Base-by-base conservation (phyloP, 2,329 filamentous ascomycete species). In the Botrytis porri region DNA sequence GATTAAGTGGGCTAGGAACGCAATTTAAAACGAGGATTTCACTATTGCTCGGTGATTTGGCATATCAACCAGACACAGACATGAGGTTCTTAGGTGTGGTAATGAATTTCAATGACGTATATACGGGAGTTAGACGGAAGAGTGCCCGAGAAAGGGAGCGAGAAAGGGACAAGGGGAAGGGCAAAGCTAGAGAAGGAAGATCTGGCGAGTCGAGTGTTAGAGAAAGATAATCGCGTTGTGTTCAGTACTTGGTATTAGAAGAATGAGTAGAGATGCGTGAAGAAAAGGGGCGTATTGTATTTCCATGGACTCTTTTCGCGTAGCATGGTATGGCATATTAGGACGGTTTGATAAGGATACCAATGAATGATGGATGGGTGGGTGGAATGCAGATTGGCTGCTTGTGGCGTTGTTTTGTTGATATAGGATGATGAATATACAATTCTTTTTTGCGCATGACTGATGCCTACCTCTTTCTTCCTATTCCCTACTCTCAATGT, bases 81-180 rank as follows among this genome's bases (percentile, higher is more conserved):
- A 93, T 99, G 90, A 88, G 95, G 71, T 98, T 98, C 85, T 84
- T 99, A 77, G 96, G 94, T 57, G 94, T 98, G 64, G 93, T 96
- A 59, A 98, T 99, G 94, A 99, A 98, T 83, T 99, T 98, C 83
- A 99, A 99, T 83, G 95, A 98, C 81, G 93, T 97, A 39, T 98
- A 98, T 82, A 89, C 93, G 82, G 93, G 93, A 22, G 88, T 90
- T 62, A 86, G 69, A 20, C 25, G 59, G 18, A 51, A 54, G 14
- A 70, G 54, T n/a, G 35, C 35, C 32, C 57, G 69, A 25, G 43
- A 62, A 39, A 51, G 35, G 18, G 57, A 70, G 62, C 62, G 39
- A 6, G 54, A 61, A 48, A 70, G 32, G 25, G 67, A 70, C 18
- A 62, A 61, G 25, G 67, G 67, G 35, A 70, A 70, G 54, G 67